Percentiles rank a stretch among this genome's conserved stretches.
phyloP scores from a whole-genome alignment of 176 grass and related monocot genomes.

The Triticum aestivum region DNA sequence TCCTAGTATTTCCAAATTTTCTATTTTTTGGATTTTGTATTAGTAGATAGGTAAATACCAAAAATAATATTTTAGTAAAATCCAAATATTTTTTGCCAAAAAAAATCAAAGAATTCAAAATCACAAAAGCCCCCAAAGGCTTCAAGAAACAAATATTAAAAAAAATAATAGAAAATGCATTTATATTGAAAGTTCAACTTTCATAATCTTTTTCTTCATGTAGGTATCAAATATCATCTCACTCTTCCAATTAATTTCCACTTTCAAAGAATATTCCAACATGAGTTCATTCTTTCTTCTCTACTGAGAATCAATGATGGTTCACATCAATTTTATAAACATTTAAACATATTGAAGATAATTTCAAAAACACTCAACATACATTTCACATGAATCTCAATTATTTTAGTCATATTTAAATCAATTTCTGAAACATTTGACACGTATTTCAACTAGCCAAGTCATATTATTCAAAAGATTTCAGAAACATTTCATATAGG shows the following conservation, averaged over 20 bases:
- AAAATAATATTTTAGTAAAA: background rate
- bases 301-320: background rate
- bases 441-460: background rate
- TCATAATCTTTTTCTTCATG: background rate
- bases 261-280: background rate
- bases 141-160: background rate
- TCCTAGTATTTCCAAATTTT: background rate
- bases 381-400: background rate
- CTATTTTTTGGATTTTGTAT: background rate
- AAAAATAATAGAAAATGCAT: background rate
- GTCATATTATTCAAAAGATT: background rate
- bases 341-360: background rate
- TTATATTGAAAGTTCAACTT: background rate
- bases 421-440: background rate
- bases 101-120: background rate
- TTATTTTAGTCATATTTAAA: background rate
- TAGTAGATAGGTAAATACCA: background rate
- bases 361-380: background rate
- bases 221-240: background rate
- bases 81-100: background rate
- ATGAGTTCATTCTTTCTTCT: background rate
- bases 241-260: background rate
- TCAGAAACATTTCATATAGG: background rate
- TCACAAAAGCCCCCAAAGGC: background rate
- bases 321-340: background rate